phyloP scores from a whole-genome alignment of 139 green algal species.

The Coelastrella sp. region DNA sequence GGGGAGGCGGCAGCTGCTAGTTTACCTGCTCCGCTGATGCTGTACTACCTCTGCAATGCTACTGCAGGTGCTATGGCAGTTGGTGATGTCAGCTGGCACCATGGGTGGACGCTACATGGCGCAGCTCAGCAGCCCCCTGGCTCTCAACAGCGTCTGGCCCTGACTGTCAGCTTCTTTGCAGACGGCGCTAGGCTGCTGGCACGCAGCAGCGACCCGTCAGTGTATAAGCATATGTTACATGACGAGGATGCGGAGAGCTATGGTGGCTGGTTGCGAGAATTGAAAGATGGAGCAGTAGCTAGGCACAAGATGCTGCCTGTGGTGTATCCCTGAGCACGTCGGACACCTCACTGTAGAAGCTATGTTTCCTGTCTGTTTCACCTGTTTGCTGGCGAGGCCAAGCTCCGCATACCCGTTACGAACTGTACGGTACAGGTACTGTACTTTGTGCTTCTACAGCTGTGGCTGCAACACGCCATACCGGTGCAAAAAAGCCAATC shows the following conservation, averaged over 20 bases:
- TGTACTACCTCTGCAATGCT: not conserved
- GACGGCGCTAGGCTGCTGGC: slow-evolving; percentile 69
- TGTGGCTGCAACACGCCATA: too few relatives aligned
- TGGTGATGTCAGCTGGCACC: slow-evolving; percentile 74
- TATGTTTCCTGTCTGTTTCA: too few relatives aligned
- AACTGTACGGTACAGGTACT: too few relatives aligned
- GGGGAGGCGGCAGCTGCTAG: too few relatives aligned
- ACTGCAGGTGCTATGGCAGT: slow-evolving; percentile 60
- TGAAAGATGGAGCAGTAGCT: slow-evolving; percentile 41
- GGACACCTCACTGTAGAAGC: too few relatives aligned
- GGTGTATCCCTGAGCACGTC: slow-evolving; percentile 9
- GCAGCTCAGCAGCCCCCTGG: slow-evolving; percentile 62
- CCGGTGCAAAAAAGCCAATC: too few relatives aligned
- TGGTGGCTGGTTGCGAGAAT: slow-evolving; percentile 45
- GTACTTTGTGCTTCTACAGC: too few relatives aligned
- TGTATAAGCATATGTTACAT: slow-evolving; percentile 55
- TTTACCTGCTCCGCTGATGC: not conserved
- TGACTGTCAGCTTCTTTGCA: slow-evolving; percentile 68
- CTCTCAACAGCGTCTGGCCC: slow-evolving; percentile 54
- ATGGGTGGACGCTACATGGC: slow-evolving; percentile 77
- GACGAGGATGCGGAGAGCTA: slow-evolving; percentile 69
- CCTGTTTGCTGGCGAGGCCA: too few relatives aligned
- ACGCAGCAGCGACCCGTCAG: slow-evolving; percentile 36
- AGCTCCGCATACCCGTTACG: too few relatives aligned
- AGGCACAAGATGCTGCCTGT: slow-evolving; percentile 48